These are phyloP conservation scores for Salix dunnii DNA, from an alignment of 345 rosid genomes.

Conservation along the genomic window DNA sequence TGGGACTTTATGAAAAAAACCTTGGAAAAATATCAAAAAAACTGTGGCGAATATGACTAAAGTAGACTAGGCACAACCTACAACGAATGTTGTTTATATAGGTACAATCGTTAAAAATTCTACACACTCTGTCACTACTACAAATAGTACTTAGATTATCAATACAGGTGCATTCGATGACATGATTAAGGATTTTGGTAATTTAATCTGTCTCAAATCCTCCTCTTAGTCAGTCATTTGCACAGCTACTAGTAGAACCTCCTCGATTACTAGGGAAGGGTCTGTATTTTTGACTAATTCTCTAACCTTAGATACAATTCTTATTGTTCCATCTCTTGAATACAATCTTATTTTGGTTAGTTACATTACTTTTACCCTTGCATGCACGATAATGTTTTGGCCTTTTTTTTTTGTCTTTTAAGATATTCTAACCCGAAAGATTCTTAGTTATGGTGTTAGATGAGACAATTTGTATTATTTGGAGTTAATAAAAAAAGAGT, in stretches of 20 bases:
- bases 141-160: background rate
- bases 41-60: background rate
- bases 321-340: background rate
- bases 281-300: too few relatives aligned
- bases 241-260: background rate
- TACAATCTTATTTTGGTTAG: background rate
- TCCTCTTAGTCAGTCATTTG: background rate
- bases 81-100: background rate
- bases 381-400: background rate
- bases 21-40: background rate
- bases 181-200: too few relatives aligned
- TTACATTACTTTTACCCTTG: background rate
- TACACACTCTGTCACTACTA: background rate
- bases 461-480: too few relatives aligned
- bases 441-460: too few relatives aligned
- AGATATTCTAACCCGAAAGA: too few relatives aligned
- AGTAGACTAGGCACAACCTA: background rate
- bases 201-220: background rate
- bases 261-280: background rate
- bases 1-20: too few relatives aligned
- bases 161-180: too few relatives aligned
- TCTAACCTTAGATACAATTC: background rate
- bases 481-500: too few relatives aligned
- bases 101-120: background rate
- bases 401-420: background rate